Conservation (phyloP, 2,329 filamentous ascomycete genomes). For the Cytospora piceae region DNA sequence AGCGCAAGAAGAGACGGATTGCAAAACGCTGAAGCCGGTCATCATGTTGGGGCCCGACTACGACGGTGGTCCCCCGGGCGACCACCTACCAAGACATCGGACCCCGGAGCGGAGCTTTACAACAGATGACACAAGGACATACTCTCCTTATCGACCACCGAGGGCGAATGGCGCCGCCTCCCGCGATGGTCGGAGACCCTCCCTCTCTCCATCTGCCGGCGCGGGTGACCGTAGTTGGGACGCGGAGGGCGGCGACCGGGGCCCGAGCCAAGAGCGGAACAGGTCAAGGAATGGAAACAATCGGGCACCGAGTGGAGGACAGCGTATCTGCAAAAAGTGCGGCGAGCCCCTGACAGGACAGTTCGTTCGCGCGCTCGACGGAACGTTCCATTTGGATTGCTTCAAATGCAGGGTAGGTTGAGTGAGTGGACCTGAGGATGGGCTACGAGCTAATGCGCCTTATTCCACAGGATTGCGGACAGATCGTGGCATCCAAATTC, state of each 20-base stretch:
- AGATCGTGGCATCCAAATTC: constrained; percentile 98
- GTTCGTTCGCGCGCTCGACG: constrained; percentile 91
- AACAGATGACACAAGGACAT: constrained; percentile 32
- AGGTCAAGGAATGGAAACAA: constrained; percentile 58
- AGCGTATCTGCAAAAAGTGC: constrained; percentile 83
- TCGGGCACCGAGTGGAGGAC: constrained; percentile 61
- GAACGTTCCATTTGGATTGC: constrained; percentile 95
- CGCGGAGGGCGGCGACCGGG: constrained; percentile 39
- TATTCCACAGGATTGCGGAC: constrained; percentile 78
- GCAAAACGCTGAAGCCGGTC: constrained; percentile 29
- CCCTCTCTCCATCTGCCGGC: constrained; percentile 28
- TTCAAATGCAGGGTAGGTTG: constrained; percentile 89
- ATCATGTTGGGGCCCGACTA: constrained; percentile 51
- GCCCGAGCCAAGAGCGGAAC: constrained; percentile 61
- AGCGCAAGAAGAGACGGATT: constrained; percentile 25
- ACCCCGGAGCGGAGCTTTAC: constrained; percentile 32
- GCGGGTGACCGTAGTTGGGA: constrained; percentile 28
- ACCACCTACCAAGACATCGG: constrained; percentile 40
- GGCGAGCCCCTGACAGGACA: constrained; percentile 86
- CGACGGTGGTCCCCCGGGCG: constrained; percentile 46
- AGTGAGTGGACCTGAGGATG: constrained; percentile 1
- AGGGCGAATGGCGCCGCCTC: constrained; percentile 34
- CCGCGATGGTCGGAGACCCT: constrained; percentile 29
- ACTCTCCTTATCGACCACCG: constrained; percentile 37
- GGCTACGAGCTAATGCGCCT: constrained; percentile 31